A percentile compares a stretch with the other conserved stretches of the same genome.
Evolutionary conservation across 163 green algal species (phyloP).

Genomic region (Trebouxia gelatinosa): DNA sequence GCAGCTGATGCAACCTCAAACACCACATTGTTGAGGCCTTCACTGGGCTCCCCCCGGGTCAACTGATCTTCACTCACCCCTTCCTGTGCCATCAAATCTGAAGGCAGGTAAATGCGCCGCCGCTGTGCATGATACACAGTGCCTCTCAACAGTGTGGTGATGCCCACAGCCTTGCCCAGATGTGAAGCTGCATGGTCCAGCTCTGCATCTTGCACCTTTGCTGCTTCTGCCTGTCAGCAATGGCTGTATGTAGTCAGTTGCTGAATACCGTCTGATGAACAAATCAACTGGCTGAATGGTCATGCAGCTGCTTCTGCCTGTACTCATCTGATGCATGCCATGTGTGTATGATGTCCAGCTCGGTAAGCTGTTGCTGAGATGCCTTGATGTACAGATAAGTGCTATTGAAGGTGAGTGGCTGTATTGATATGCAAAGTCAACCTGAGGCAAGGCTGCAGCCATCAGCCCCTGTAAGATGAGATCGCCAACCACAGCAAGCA

Average conservation of each 20-base stretch:
- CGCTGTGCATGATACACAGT: slow-evolving; percentile 50
- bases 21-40: slow-evolving; percentile 63
- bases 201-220: slow-evolving; percentile 43
- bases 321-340: no score
- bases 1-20: slow-evolving; percentile 63
- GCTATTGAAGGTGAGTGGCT: not conserved
- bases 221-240: slow-evolving; percentile 53
- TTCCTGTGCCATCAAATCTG: slow-evolving; percentile 64
- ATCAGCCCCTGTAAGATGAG: no score
- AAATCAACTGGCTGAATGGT: not conserved
- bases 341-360: not conserved
- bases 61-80: slow-evolving; percentile 66
- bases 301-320: no score
- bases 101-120: slow-evolving; percentile 64
- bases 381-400: not conserved
- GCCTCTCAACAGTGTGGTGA: slow-evolving; percentile 65
- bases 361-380: not conserved
- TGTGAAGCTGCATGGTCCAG: slow-evolving; percentile 80
- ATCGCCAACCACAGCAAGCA: no score
- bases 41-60: slow-evolving; percentile 49
- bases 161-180: slow-evolving; percentile 77
- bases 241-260: slow-evolving; percentile 2
- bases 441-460: no score
- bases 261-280: not conserved
- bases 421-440: no score